Base-by-base conservation (phyloP, 148 eudicot species). In the Nyssa sinensis region DNA sequence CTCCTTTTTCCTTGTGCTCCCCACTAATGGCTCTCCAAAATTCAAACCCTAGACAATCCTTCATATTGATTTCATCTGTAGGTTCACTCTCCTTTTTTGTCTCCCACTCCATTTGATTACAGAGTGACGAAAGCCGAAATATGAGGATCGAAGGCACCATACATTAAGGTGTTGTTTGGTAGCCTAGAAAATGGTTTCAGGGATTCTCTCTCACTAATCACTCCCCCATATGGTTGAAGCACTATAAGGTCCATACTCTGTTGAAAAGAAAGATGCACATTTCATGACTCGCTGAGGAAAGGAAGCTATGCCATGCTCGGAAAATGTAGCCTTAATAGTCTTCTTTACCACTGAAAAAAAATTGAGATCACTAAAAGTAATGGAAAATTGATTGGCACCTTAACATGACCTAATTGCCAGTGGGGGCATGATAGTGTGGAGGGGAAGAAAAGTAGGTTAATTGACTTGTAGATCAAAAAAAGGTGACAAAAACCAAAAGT, bases 401-500 rank as follows among this genome's bases (percentile, higher is more conserved):
- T 16, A 11, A 31, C 4, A 11, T 16, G 11, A 37, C 5, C 19
- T 68, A 53, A 53, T 32, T 53, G n/a, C 63, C 73, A 33, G 25
- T 10, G 63, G 16, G 63, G 33, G n/a, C n/a, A 35, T 33, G 27
- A 16, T 35, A 72, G 75, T 61, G 66, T 64, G 66, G 39, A 3
- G 57, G 16, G 39, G 8, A n/a, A 7, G 63, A 64, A 69, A 74
- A 39, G 74, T 44, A 74, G 70, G 66, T 63, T n/a, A n/a, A n/a
- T n/a, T 74, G 82, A 74, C 82, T 69, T 55, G 31, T 60, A n/a
- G n/a, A n/a, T n/a, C n/a, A n/a, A 34, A 58, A 64, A 78, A 47
- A 60, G 73, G 24, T 25, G 67, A 55, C 32, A 64, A 33, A 73
- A 31, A 29, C 21, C 17, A 53, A 63, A 73, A 66, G 27, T 35